Evolutionary conservation across 164 flowering plant species (phyloP).

Genomic region (Piper longum): DNA sequence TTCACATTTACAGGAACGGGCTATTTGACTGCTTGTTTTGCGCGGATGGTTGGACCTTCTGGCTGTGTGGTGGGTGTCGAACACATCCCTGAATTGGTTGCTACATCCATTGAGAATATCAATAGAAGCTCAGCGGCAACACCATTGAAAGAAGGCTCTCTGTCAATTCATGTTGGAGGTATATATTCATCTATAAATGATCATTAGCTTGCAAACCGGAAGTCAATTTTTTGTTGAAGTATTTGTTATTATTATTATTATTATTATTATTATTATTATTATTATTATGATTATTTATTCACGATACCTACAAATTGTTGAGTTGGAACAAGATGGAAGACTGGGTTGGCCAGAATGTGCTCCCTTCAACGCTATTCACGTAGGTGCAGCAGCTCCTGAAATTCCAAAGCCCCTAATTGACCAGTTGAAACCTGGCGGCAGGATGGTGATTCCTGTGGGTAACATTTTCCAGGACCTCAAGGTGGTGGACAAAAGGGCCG

Average conservation of each 20-base stretch:
- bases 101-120: conserved; percentile 51
- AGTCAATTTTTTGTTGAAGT: neutral
- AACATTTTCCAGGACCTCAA: conserved; percentile 68
- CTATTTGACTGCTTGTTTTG: conserved; percentile 91
- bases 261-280: neutral
- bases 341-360: conserved; percentile 74
- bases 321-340: conserved; percentile 61
- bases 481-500: conserved; percentile 67
- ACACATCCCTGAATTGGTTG: conserved; percentile 81
- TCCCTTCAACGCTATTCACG: conserved; percentile 95
- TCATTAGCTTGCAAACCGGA: neutral
- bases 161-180: conserved; percentile 74
- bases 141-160: conserved; percentile 54
- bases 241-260: neutral
- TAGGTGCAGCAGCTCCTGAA: conserved; percentile 91
- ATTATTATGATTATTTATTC: neutral
- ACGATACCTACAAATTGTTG: no score
- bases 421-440: conserved; percentile 93
- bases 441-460: conserved; percentile 94
- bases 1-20: conserved; percentile 51
- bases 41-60: conserved; percentile 80
- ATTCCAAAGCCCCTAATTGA: conserved; percentile 71
- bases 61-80: conserved; percentile 91
- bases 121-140: conserved; percentile 66
- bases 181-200: conserved; percentile 2